Base-by-base conservation (phyloP, 768 basidiomycete species). In the Cyclocybe aegerita region DNA sequence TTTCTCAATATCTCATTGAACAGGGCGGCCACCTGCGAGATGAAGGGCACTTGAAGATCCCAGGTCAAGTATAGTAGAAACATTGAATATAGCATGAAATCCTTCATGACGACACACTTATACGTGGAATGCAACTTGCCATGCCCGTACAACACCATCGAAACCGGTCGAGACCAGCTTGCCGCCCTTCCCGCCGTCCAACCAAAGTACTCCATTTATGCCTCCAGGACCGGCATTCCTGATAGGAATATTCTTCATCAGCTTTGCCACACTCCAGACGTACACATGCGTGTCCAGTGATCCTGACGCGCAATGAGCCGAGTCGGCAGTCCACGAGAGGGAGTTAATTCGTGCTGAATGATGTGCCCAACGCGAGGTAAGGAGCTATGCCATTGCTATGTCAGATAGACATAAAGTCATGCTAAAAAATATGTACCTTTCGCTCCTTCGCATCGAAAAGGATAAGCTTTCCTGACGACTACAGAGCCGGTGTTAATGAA, bases 241-340 rank as follows among this genome's bases (percentile, higher is more conserved):
- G 65, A 98, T 85, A 23, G 85, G 78, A 33, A 93, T 82, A 57
- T 88, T 90, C 67, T 79, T 84, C 65, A 82, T 70, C 7, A 86
- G 84, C 61, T 82, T 79, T 39, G 71, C 71, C 30, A 92, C 82
- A 55, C 86, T 85, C 84, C 90, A 98, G 17, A 98, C 70, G 61
- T 93, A 97, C 4, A 96, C 82, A 57, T 93, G 82, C 30, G 94
- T 95, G 65, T 98, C 96, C n/a, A 96, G 77, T 14, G 93, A 91
- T 9, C 88, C 93, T 4, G 93, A 93, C 9, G 85, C 94, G 54
- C 89, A 80, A 61, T 94, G 84, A 53, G 77, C 76, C 6, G 85
- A 84, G 61, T 90, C 85, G 5, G 80, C 58, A 6, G 88, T 83
- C 84, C 89, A 94, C 1, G 81, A 72, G 12, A 98, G 76, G 8